phyloP scores from a whole-genome alignment of 306 rosid genomes.

The Cicer bijugum region DNA sequence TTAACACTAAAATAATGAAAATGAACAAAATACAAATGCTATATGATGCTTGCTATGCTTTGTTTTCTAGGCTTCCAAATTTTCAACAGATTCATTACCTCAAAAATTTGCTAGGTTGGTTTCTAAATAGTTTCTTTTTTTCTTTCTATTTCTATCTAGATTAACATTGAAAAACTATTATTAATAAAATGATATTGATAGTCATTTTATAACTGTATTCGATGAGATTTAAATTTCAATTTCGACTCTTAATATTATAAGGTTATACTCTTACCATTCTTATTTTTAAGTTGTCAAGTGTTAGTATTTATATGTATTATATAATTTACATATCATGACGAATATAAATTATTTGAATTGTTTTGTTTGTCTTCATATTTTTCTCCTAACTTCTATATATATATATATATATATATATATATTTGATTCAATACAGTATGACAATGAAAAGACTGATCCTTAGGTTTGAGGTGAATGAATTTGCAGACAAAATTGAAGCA shows the following conservation, averaged over 20 bases:
- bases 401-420: too few relatives aligned
- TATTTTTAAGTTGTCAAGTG: neutral
- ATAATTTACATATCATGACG: too few relatives aligned
- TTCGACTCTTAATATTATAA: too few relatives aligned
- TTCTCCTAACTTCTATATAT: neutral
- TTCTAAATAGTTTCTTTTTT: neutral
- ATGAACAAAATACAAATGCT: conserved; percentile 59
- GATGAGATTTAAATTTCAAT: too few relatives aligned
- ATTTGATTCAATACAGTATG: conserved; percentile 9
- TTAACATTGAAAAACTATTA: too few relatives aligned
- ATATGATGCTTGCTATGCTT: conserved; percentile 51
- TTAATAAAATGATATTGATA: too few relatives aligned
- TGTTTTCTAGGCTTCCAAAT: conserved; percentile 55
- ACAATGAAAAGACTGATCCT: conserved; percentile 2
- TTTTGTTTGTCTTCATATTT: neutral
- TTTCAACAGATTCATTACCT: conserved; percentile 59
- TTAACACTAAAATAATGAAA: conserved; percentile 31
- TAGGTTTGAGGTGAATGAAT: neutral
- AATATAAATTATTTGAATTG: too few relatives aligned
- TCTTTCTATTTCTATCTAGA: too few relatives aligned
- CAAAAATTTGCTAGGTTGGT: conserved; percentile 50
- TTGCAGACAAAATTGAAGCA: conserved; percentile 57
- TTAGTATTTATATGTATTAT: too few relatives aligned
- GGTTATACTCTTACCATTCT: too few relatives aligned
- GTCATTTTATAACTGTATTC: too few relatives aligned